Conservation (phyloP, 495 filamentous ascomycete genomes). For the Rusavskia elegans region DNA sequence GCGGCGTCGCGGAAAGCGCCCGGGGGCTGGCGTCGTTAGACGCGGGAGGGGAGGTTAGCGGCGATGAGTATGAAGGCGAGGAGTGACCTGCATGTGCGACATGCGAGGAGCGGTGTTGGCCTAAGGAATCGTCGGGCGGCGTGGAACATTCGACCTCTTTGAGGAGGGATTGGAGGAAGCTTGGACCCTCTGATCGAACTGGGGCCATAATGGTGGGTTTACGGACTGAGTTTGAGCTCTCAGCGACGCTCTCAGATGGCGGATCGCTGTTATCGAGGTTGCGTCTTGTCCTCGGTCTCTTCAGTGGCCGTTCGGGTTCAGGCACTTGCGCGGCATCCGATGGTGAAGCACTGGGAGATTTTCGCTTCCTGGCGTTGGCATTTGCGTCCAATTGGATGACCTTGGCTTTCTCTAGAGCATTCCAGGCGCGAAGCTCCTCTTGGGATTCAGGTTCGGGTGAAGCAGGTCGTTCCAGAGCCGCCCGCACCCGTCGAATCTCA, state of each 20-base stretch:
- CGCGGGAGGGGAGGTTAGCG: conserved; percentile 52
- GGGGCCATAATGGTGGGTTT: conserved; percentile 5
- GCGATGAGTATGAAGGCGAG: conserved; percentile 49
- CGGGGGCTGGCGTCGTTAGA: conserved; percentile 54
- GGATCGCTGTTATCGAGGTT: conserved; percentile 34
- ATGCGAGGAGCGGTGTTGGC: neutral
- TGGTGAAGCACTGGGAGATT: conserved; percentile 62
- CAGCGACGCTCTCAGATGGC: conserved; percentile 23
- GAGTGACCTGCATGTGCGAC: conserved; percentile 27
- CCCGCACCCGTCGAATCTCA: conserved; percentile 26
- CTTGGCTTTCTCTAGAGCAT: conserved; percentile 69
- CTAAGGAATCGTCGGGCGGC: conserved; percentile 22
- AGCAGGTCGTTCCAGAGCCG: conserved; percentile 15
- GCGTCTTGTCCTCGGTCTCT: conserved; percentile 61
- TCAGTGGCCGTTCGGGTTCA: conserved; percentile 45
- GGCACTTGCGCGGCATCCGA: conserved; percentile 35
- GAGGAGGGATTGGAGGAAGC: conserved; percentile 69
- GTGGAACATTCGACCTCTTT: conserved; percentile 71
- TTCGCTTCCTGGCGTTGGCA: conserved; percentile 50
- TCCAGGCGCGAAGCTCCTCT: conserved; percentile 77
- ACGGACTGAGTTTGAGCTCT: conserved; percentile 17
- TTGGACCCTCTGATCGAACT: conserved; percentile 23
- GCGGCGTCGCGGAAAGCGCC: conserved; percentile 57
- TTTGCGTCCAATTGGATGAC: conserved; percentile 40
- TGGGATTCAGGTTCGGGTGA: conserved; percentile 46